Evolutionary conservation across 2,329 filamentous ascomycete genomes (phyloP), one percentile per base, ranked within the genome.

Genomic region (Cylindrodendrum hubeiense): DNA sequence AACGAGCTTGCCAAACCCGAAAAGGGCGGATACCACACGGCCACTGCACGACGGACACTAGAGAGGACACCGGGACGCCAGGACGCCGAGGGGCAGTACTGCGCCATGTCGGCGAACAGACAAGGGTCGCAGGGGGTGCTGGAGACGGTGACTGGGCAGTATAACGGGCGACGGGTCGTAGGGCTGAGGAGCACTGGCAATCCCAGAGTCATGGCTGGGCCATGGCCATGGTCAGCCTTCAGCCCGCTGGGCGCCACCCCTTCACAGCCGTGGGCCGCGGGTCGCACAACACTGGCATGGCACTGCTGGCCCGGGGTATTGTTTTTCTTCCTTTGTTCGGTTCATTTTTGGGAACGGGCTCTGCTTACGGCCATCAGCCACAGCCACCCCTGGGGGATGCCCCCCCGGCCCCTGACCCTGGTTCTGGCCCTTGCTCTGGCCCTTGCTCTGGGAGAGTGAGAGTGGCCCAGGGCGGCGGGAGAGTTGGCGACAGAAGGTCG

Each of bases 291-390:
- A 30, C 28, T 30, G 28, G 28, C 28, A 30, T 30, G 28, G 28
- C 28, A 30, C 28, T 30, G 28, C 28, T 30, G 4, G n/a, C n/a
- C n/a, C n/a, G n/a, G 33, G 33, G 33, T 34, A 12, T 13, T 10
- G 10, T 34, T 34, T 34, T 34, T 41, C 9, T 17, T 39, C 37
- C 17, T 41, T 41, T 41, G 28, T n/a, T 24, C 12, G 21, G 22
- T 26, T 46, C 43, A 24, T 26, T 46, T 26, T 46, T 26, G 43
- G 46, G 46, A 26, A n/a, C 44, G 44, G 1, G 26, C n/a, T 50
- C 47, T 50, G 47, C 47, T 50, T 50, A 44, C 34, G 37, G 67
- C 34, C 60, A 56, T 71, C 66, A 71, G 69, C 69, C 69, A 71
- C 69, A 71, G 69, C 69, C 69, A 50, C 47, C 47, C 47, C 28